These are phyloP conservation scores for Forsythia viridissima DNA, from an alignment of 257 asterid species.

Conservation along the genomic window DNA sequence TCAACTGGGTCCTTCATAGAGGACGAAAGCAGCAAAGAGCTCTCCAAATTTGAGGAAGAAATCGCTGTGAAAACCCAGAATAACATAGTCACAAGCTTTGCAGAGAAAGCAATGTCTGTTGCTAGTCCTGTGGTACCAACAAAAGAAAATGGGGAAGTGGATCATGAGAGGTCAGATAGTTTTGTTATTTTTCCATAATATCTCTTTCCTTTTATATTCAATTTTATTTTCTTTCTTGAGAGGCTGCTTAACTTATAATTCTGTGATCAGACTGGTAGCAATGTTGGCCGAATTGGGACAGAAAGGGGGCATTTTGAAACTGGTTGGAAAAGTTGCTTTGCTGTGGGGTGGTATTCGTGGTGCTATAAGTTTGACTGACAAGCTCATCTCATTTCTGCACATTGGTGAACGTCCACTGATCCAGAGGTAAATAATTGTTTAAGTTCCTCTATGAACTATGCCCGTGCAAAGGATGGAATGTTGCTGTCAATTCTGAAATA, in stretches of 20 bases:
- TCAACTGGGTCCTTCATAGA: slow-evolving; percentile 41
- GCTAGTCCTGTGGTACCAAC: slow-evolving; percentile 94
- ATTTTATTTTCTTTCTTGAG: slow-evolving; percentile 18
- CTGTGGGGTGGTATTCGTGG: slow-evolving; percentile 99
- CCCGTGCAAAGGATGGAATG: not conserved
- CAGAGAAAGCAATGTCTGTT: slow-evolving; percentile 96
- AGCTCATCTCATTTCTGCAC: slow-evolving; percentile 78
- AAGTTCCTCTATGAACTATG: slow-evolving; percentile 4
- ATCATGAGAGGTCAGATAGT: slow-evolving; percentile 77
- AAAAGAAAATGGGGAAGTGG: slow-evolving; percentile 84
- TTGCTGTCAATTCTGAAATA: not conserved
- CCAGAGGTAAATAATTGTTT: slow-evolving; percentile 61
- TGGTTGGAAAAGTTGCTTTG: slow-evolving; percentile 79
- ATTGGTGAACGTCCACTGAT: slow-evolving; percentile 80
- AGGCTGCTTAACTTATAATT: slow-evolving; percentile 34
- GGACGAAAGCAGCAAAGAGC: slow-evolving; percentile 33
- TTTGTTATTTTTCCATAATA: not conserved
- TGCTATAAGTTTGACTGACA: slow-evolving; percentile 86
- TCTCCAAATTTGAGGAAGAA: slow-evolving; percentile 38
- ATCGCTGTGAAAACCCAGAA: slow-evolving; percentile 42
- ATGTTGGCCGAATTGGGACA: slow-evolving; percentile 93
- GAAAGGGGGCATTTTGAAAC: slow-evolving; percentile 78
- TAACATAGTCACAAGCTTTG: slow-evolving; percentile 73
- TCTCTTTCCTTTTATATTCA: slow-evolving; percentile 5
- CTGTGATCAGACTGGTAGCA: slow-evolving; percentile 64